phyloP scores from a whole-genome alignment of 2,329 filamentous ascomycete genomes.

The Mycogone perniciosa region DNA sequence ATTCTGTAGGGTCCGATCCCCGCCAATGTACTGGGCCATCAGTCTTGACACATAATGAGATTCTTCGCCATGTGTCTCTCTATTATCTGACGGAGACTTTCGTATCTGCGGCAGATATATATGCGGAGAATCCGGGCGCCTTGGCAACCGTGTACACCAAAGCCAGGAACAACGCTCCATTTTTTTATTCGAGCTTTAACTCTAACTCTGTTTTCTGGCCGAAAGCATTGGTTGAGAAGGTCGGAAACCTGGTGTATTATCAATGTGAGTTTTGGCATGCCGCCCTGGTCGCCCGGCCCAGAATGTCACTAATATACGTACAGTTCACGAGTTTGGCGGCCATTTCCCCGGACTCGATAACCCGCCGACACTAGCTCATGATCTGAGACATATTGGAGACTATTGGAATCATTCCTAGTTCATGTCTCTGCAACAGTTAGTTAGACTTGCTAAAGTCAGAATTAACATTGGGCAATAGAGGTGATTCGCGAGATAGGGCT shows the following conservation, averaged over 20 bases:
- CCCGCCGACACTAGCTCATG: slow-evolving; percentile 5
- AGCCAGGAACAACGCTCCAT: slow-evolving; percentile 13
- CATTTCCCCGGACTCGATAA: slow-evolving; percentile 13
- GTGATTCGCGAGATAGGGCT: too few species aligned
- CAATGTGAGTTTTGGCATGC: slow-evolving; percentile 3
- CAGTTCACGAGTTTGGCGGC: slow-evolving; percentile 13
- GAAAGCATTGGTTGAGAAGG: slow-evolving; percentile 4
- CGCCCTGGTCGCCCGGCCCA: too few species aligned
- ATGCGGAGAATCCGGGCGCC: slow-evolving; percentile 12
- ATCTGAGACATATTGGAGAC: slow-evolving; percentile 10
- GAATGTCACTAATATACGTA: background rate
- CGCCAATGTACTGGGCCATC: slow-evolving; percentile 14
- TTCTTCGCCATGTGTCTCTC: slow-evolving; percentile 17
- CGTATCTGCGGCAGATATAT: slow-evolving; percentile 17
- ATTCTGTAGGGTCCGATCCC: slow-evolving; percentile 10
- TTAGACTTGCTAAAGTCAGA: too few species aligned
- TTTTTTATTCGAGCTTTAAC: slow-evolving; percentile 17
- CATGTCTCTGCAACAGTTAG: too few species aligned
- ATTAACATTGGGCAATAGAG: too few species aligned
- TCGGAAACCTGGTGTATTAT: slow-evolving; percentile 17
- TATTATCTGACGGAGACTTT: slow-evolving; percentile 22
- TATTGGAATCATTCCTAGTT: slow-evolving; percentile 1
- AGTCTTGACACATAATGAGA: slow-evolving; percentile 16
- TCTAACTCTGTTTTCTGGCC: slow-evolving; percentile 18
- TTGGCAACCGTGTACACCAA: slow-evolving; percentile 13